Evolutionary conservation across 2,329 filamentous ascomycete species (phyloP), one percentile per base, ranked within the genome.

Genomic region (Botrytis aclada): DNA sequence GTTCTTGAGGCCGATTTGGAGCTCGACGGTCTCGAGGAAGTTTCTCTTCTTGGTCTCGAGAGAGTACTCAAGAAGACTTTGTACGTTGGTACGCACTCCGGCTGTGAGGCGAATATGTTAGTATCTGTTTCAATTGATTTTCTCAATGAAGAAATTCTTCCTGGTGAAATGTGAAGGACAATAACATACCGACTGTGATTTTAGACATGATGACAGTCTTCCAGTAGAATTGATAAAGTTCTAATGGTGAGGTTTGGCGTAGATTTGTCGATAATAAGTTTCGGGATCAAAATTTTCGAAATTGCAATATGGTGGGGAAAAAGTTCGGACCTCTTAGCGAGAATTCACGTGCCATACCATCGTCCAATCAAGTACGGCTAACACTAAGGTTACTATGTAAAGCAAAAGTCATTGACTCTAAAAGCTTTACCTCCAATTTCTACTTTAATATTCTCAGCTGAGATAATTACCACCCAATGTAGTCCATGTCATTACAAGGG

Each of bases 21-120:
- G 92, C 86, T 94, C 92, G 84, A 97, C 93, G 83, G 93, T 95
- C 89, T 96, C 94, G 84, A 97, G 89, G 88, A 97, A 98, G 90
- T 97, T 97, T 82, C 94, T 89, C 93, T 97, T 97, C 92, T 97
- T 97, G 85, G 93, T 93, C 86, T 97, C 90, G 82, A 88, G 88
- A 84, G 93, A 97, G 92, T 98, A 98, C 83, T 97, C 92, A 82
- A 99, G 92, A 83, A 99, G 90, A 85, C 96, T 90, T 85, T 92
- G 88, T 85, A 98, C 93, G 88, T 98, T 95, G 85, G 90, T 88
- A 89, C 95, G 94, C 89, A 97, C 94, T 93, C 94, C 93, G 90
- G 94, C 93, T 88, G 90, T 85, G 86, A 82, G 84, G 87, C 71
- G 65, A 74, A 72, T 65, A 75, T 60, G 75, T 72, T 62, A 73